Base-by-base conservation (phyloP, 2,329 filamentous ascomycete species). In the Colletotrichum destructivum region DNA sequence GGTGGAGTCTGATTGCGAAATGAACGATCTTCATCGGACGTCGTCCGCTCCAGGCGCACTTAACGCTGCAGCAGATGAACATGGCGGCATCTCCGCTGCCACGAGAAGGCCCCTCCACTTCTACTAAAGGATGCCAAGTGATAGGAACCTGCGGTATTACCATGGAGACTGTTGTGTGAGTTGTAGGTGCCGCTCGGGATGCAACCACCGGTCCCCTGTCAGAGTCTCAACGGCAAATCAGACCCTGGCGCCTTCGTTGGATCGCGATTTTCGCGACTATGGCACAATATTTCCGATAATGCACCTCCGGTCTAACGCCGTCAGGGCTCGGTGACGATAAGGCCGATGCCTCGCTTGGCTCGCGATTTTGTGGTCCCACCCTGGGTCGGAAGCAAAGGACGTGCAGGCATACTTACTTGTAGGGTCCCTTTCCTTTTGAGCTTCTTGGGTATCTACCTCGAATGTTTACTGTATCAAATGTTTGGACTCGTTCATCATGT, bases 1-100 rank as follows among this genome's bases (percentile, higher is more conserved):
- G 51, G 66, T 52, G 66, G 66, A 52, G 66, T 57, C 15, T 44
- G 35, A 69, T 69, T 49, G 60, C 66, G 66, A 69, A 57, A 64
- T 16, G 51, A 23, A 44, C 21, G 59, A 44, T 57, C 47, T 5
- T 57, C 44, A 51, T 64, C 66, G 60, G 60, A 64, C 44, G 44
- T 51, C 66, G 66, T 31, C 66, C 66, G 66, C 52, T 64, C 13
- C 42, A n/a, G 26, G 26, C 23, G 16, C 12, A 35, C 9, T 18
- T 23, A 55, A 38, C 40, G n/a, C 38, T 3, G 13, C 54, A 12
- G 40, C 8, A 7, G 42, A 18, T 5, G 23, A 18, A 16, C 7
- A 2, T 4, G 18, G 7, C 9, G 21, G 21, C 23, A 44, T 35
- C 4, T 21, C 21, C 6, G 6, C 8, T 11, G 16, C 8, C 13